Evolutionary conservation across 805 yeast species (phyloP).

Genomic region (Huiozyma sinensis): DNA sequence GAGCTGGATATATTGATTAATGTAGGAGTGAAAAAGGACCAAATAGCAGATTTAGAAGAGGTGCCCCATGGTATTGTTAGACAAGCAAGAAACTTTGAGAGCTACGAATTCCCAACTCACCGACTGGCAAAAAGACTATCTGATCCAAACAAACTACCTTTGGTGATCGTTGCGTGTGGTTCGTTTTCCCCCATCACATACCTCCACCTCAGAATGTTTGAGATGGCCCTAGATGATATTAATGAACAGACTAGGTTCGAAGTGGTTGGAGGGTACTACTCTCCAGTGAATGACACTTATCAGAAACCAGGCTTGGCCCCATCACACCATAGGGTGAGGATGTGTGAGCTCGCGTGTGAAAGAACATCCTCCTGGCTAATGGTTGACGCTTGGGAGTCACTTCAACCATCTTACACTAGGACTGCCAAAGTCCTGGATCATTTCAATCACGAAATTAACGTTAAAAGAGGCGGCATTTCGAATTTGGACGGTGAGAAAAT

Average conservation of each 20-base stretch:
- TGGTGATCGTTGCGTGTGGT: constrained; percentile 95
- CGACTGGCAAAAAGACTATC: constrained; percentile 58
- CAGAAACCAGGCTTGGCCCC: constrained; percentile 88
- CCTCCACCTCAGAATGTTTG: constrained; percentile 92
- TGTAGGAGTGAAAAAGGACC: constrained; percentile 34
- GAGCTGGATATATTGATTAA: constrained; percentile 10
- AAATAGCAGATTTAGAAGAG: constrained; percentile 90
- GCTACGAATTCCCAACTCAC: constrained; percentile 81
- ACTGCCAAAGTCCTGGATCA: constrained; percentile 95
- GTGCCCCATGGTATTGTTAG: constrained; percentile 90
- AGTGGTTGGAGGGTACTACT: constrained; percentile 91
- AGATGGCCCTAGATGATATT: constrained; percentile 93
- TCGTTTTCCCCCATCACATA: constrained; percentile 94
- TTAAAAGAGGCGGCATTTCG: constrained; percentile 74
- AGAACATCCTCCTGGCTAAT: constrained; percentile 93
- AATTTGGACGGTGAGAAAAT: constrained; percentile 49
- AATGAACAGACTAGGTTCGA: constrained; percentile 88
- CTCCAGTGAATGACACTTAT: constrained; percentile 90
- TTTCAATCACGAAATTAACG: constrained; percentile 88
- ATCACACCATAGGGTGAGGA: constrained; percentile 80
- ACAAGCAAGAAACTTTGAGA: constrained; percentile 62
- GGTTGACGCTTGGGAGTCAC: constrained; percentile 99
- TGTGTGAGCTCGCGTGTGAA: constrained; percentile 98
- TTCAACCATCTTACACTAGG: constrained; percentile 82
- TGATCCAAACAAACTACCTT: constrained; percentile 72